phyloP scores from a whole-genome alignment of 257 asterid species.

The Gardenia jasminoides region DNA sequence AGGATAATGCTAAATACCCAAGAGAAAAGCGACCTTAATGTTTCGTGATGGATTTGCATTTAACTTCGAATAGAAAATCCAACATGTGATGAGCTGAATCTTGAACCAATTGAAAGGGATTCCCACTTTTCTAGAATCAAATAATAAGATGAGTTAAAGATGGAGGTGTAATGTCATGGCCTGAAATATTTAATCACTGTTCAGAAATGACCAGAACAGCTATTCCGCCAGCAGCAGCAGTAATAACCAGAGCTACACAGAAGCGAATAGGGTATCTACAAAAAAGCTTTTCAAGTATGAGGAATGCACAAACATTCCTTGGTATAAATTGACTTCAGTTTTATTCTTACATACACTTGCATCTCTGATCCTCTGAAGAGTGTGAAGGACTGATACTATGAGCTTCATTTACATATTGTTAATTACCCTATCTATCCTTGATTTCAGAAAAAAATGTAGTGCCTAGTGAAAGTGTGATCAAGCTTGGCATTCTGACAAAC shows the following conservation, averaged over 20 bases:
- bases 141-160: background rate
- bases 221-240: background rate
- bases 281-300: background rate
- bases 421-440: background rate
- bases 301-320: slow-evolving; percentile 3
- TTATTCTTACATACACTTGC: background rate
- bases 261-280: background rate
- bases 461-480: background rate
- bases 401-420: background rate
- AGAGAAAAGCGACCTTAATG: background rate
- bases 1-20: background rate
- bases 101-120: no score
- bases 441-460: background rate
- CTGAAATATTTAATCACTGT: background rate
- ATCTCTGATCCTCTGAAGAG: background rate
- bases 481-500: background rate
- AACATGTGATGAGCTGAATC: background rate
- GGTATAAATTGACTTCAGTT: background rate
- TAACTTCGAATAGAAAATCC: background rate
- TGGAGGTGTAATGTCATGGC: background rate
- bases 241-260: background rate
- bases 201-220: background rate
- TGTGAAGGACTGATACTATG: background rate
- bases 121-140: no score
- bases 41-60: background rate